Base-by-base conservation (phyloP, 192 early-diverging fungal species). In the Obelidium mucronatum region DNA sequence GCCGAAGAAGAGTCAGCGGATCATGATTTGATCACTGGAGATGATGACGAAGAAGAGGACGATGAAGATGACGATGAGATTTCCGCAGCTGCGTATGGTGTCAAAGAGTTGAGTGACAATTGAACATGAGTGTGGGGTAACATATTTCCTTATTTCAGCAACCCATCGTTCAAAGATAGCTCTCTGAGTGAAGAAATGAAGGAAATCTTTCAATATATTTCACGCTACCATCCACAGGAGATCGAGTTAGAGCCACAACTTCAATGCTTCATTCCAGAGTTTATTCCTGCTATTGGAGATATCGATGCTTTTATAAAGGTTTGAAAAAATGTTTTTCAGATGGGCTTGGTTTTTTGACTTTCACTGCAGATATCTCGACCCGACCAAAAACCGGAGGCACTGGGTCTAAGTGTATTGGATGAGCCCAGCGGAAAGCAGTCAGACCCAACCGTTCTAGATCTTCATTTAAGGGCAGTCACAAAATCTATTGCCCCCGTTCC, bases 291-390 rank as follows among this genome's bases (percentile, higher is more conserved):
- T 3, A 88, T 90, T 52, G 89, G 89, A 15, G 89, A 90, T 70
- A 89, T 90, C 80, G 89, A 90, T 56, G 88, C 89, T 5, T 88
- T 90, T 59, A 87, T 90, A 42, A 89, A 89, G 77, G 87, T 88
- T 30, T 19, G 34, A 19, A 22, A 64, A 22, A 19, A 34, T 36
- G 54, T 19, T 40, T 13, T 42, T 2, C 19, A 1, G 33, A 53
- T 51, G 19, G 35, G 60, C 17, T 26, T 40, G 55, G 22, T 2
- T 31, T 26, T 35, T 19, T 68, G 13, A 19, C 34, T 71, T 1
- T 24, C 24, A n/a, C n/a, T n/a, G n/a, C 61, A 88, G 88, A 86
- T 90, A 56, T 83, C 82, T 13, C 67, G 81, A 36, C 83, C 80
- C 36, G 83, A 90, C 68, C 59, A 77, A 33, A 85, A 77, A 3